Evolutionary conservation across 306 rosid genomes (phyloP).

Genomic region (Vachellia collinsii): DNA sequence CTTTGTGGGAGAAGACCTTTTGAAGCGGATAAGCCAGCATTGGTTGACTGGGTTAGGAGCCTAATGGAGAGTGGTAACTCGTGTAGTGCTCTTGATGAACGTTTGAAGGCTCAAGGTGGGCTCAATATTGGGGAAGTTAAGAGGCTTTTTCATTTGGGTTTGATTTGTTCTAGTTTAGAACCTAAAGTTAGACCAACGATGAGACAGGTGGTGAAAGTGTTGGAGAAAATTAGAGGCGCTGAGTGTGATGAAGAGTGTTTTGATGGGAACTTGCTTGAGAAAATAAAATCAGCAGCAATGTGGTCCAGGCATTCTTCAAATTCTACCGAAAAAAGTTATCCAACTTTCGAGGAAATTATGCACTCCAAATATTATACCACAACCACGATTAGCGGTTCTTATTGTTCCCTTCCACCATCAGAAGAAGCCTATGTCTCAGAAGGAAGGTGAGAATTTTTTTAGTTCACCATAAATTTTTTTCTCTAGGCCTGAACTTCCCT

Average conservation of each 20-base stretch:
- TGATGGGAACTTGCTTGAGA: conserved; percentile 43
- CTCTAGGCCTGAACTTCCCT: neutral
- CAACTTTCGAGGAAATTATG: conserved; percentile 61
- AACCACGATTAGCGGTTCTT: conserved; percentile 41
- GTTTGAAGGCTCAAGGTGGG: conserved; percentile 48
- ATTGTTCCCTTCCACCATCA: conserved; percentile 26
- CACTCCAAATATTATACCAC: conserved; percentile 46
- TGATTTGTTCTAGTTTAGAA: conserved; percentile 63
- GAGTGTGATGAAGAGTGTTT: conserved; percentile 45
- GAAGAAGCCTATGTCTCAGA: conserved; percentile 38
- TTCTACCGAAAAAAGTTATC: conserved; percentile 38
- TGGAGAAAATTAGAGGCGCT: conserved; percentile 47
- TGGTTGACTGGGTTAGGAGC: conserved; percentile 61
- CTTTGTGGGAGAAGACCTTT: conserved; percentile 64
- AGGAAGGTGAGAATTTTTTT: conserved; percentile 45
- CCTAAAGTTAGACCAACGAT: conserved; percentile 66
- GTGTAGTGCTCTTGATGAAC: conserved; percentile 52
- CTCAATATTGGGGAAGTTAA: conserved; percentile 49
- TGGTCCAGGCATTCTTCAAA: conserved; percentile 40
- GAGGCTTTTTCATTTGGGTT: conserved; percentile 63
- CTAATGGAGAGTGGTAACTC: conserved; percentile 49
- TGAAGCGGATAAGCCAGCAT: conserved; percentile 53
- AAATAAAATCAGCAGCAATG: conserved; percentile 51
- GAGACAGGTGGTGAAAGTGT: conserved; percentile 59
- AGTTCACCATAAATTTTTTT: neutral